Conservation (phyloP, 1,284 basidiomycete species). For the Rhizoctonia solani region DNA sequence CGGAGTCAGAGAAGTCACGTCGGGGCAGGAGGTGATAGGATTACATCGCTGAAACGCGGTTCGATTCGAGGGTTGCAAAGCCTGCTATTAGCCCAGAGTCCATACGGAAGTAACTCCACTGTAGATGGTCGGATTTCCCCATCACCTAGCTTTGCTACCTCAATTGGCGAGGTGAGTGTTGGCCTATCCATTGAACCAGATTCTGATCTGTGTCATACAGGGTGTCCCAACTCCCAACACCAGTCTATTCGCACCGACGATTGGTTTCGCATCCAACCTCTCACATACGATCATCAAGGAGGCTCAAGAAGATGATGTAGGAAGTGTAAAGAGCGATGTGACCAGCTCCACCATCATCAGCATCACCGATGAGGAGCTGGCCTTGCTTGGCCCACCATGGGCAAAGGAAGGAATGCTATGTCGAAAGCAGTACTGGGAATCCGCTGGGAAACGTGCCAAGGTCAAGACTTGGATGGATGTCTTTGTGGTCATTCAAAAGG, state of each 20-base stretch:
- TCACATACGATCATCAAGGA: slow-evolving; percentile 96
- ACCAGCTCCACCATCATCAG: slow-evolving; percentile 71
- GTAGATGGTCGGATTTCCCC: slow-evolving; percentile 86
- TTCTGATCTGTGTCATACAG: slow-evolving; percentile 43
- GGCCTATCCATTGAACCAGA: slow-evolving; percentile 19
- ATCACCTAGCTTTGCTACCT: slow-evolving; percentile 84
- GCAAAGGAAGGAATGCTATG: slow-evolving; percentile 96
- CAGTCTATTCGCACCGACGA: slow-evolving; percentile 71
- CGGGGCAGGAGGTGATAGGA: slow-evolving; percentile 60
- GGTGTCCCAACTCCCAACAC: slow-evolving; percentile 44
- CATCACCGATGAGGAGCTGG: slow-evolving; percentile 91
- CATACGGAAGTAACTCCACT: slow-evolving; percentile 70
- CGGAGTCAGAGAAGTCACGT: slow-evolving; percentile 60
- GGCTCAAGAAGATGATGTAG: slow-evolving; percentile 86
- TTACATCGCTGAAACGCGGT: slow-evolving; percentile 82
- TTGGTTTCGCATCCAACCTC: slow-evolving; percentile 95
- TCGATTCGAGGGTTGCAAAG: slow-evolving; percentile 86
- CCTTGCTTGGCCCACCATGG: slow-evolving; percentile 94
- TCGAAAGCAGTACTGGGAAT: slow-evolving; percentile 93
- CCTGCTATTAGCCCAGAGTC: slow-evolving; percentile 70
- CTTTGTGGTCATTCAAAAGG: slow-evolving; percentile 94
- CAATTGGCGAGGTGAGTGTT: slow-evolving; percentile 72
- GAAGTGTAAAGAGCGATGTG: slow-evolving; percentile 65
- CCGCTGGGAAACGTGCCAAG: slow-evolving; percentile 76
- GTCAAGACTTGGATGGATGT: slow-evolving; percentile 90